phyloP scores from a whole-genome alignment of 345 rosid genomes.

The Noccaea bulbosa region DNA sequence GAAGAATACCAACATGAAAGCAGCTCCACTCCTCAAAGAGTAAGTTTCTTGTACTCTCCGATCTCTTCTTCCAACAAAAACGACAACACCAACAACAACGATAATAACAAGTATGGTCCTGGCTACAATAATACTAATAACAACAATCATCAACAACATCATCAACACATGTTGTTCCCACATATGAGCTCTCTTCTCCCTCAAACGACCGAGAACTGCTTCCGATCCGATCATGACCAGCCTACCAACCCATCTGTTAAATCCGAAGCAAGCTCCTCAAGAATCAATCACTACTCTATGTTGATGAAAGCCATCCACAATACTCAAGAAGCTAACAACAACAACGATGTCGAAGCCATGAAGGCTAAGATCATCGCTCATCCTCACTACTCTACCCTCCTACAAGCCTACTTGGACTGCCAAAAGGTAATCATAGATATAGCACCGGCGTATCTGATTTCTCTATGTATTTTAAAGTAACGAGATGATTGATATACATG shows the following conservation, averaged over 20 bases:
- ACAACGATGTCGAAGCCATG: conserved; percentile 61
- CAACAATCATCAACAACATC: conserved; percentile 31
- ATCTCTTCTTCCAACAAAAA: conserved; percentile 62
- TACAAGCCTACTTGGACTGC: conserved; percentile 95
- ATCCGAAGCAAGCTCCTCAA: conserved; percentile 69
- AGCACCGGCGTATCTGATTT: not conserved
- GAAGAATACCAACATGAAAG: conserved; percentile 73
- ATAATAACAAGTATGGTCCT: conserved; percentile 40
- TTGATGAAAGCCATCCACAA: conserved; percentile 55
- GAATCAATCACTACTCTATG: conserved; percentile 60
- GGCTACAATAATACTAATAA: conserved; percentile 35
- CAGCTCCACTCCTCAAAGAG: conserved; percentile 60
- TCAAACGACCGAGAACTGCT: conserved; percentile 55
- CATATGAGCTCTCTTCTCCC: conserved; percentile 45
- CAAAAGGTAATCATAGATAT: conserved; percentile 64
- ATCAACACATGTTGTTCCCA: conserved; percentile 46
- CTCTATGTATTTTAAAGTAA: not conserved
- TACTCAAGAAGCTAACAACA: conserved; percentile 53
- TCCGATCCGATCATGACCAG: conserved; percentile 56
- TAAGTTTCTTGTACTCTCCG: conserved; percentile 72
- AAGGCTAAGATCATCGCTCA: conserved; percentile 95
- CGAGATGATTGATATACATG: conserved; percentile 6
- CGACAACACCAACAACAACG: conserved; percentile 49
- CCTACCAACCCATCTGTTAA: conserved; percentile 61
- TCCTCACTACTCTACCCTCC: conserved; percentile 83